Evolutionary conservation across 768 basidiomycete species (phyloP), one percentile per base, ranked within the genome.

Genomic region (Pholiota molesta): DNA sequence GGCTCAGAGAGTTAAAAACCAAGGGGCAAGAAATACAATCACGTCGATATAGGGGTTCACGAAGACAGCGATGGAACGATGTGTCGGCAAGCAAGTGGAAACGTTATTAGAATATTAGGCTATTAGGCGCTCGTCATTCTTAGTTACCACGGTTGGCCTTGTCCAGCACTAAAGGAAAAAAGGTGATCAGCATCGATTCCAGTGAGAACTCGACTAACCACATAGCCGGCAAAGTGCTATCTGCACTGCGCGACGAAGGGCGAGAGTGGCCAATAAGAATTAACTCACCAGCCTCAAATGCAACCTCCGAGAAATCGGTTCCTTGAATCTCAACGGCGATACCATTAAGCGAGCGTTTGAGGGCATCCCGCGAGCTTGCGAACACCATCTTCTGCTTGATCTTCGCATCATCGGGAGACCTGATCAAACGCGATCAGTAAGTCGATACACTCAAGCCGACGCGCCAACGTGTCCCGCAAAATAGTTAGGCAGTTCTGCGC

Each of bases 371-470:
- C 57, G 96, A 98, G 17, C 94, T 89, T 2, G 97, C 90, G 77
- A 86, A 91, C 68, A 97, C 69, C 95, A 98, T 98, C 88, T 96
- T 98, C 72, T 86, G 81, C 78, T 91, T 95, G 76, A 96, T 83
- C 78, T 86, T 91, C 44, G 94, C 88, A 45, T 74, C 77, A 70
- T 96, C 94, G 65, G 97, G 96, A 19, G 88, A 83, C 97, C 97
- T 98, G 69, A 72, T 69, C 59, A 62, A 40, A 19, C 16, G 57
- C 40, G 57, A 73, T 79, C 63, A 77, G 74, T 58, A 51, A 40
- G 17, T 39, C 57, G 52, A 37, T 45, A 19, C 56, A 31, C 28
- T 33, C 13, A 7, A 19, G 19, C 23, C n/a, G 29, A 16, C 14
- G 10, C 6, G 29, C 26, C 21, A 26, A 17, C 42, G 14, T 14